These are phyloP conservation scores for Spongospora subterranea DNA, from an alignment of 208 protist genomes.

Conservation along the genomic window DNA sequence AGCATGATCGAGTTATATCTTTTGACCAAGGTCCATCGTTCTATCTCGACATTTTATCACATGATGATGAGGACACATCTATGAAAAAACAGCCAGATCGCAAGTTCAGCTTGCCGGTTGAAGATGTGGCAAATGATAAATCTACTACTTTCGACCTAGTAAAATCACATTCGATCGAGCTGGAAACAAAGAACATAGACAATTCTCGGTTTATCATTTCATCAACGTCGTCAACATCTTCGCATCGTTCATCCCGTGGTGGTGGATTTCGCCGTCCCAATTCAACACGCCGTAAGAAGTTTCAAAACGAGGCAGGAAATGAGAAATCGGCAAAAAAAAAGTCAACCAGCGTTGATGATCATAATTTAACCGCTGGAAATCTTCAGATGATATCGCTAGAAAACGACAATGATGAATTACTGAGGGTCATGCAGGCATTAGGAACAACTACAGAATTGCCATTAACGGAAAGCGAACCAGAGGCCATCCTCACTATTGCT, in stretches of 20 bases:
- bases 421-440: not conserved
- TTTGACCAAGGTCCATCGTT: not conserved
- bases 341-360: too few species aligned
- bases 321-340: too few species aligned
- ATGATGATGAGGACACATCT: not conserved
- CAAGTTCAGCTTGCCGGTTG: too few species aligned
- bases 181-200: too few species aligned
- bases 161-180: too few species aligned
- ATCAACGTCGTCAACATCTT: slow-evolving; percentile 41
- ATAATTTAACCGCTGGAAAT: too few species aligned
- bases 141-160: too few species aligned
- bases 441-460: not conserved
- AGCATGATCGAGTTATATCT: slow-evolving; percentile 6
- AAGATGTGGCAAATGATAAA: too few species aligned
- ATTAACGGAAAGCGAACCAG: not conserved
- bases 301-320: not conserved
- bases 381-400: too few species aligned
- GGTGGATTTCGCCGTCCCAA: not conserved
- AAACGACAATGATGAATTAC: not conserved
- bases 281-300: not conserved
- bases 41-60: not conserved
- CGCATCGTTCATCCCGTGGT: not conserved
- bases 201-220: too few species aligned
- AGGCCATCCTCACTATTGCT: not conserved
- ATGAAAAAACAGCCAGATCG: too few species aligned